Conservation (phyloP, 352 stramenopile species). For the Pythium sukuiense region DNA sequence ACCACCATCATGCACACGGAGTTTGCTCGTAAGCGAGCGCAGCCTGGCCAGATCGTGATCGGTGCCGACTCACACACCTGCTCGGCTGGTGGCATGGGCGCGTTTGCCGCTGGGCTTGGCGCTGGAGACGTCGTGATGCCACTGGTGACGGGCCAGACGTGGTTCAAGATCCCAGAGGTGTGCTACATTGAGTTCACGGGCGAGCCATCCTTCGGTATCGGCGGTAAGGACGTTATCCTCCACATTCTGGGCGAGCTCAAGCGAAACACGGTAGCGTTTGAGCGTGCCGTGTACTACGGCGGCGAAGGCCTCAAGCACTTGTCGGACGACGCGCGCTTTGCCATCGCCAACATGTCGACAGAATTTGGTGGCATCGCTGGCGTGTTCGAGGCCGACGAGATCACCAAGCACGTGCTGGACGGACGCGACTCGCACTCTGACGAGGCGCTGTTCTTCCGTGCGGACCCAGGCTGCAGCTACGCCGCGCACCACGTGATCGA, state of each 20-base stretch:
- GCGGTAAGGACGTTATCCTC: slow-evolving; percentile 80
- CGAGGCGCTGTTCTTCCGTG: slow-evolving; percentile 71
- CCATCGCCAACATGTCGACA: slow-evolving; percentile 82
- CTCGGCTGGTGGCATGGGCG: slow-evolving; percentile 71
- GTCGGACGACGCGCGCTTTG: slow-evolving; percentile 80
- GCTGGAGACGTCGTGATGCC: slow-evolving; percentile 83
- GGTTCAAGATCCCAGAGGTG: slow-evolving; percentile 83
- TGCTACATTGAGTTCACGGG: slow-evolving; percentile 81
- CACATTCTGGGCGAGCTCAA: slow-evolving; percentile 80
- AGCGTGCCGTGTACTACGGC: slow-evolving; percentile 78
- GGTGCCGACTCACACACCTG: slow-evolving; percentile 79
- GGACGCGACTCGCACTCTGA: slow-evolving; percentile 58
- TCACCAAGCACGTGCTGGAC: slow-evolving; percentile 64
- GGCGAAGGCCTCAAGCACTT: slow-evolving; percentile 59
- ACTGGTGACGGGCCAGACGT: slow-evolving; percentile 80
- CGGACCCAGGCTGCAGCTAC: slow-evolving; percentile 69
- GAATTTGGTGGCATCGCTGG: slow-evolving; percentile 84
- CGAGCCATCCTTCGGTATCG: slow-evolving; percentile 64
- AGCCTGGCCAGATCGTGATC: slow-evolving; percentile 84
- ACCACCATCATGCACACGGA: slow-evolving; percentile 88
- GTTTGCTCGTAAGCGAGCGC: slow-evolving; percentile 76
- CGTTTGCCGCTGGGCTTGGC: slow-evolving; percentile 70
- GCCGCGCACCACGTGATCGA: slow-evolving; percentile 77
- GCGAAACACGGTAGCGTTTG: slow-evolving; percentile 82
- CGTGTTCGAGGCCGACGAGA: slow-evolving; percentile 73